These are phyloP conservation scores for Chalciporus pseudorubinellus DNA, from an alignment of 768 basidiomycete genomes.

Conservation along the genomic window DNA sequence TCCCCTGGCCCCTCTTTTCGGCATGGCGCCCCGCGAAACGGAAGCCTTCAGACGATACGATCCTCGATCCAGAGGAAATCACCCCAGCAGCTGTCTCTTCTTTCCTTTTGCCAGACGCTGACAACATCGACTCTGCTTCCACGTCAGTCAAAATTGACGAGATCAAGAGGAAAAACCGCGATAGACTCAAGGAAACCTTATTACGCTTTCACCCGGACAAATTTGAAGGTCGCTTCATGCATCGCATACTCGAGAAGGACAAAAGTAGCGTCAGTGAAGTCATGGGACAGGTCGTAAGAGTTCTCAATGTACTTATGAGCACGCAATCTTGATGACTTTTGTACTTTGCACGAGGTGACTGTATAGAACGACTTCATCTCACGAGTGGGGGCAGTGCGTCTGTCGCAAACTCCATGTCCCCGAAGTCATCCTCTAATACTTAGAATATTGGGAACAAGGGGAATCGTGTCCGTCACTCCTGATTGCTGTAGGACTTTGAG, in stretches of 20 bases:
- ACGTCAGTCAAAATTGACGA: conserved; percentile 18
- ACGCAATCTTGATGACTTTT: conserved; percentile 10
- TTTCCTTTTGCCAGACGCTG: conserved; percentile 48
- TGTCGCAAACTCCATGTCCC: too few species aligned
- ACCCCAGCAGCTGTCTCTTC: conserved; percentile 52
- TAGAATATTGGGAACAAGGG: too few species aligned
- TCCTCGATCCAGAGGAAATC: conserved; percentile 45
- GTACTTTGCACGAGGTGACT: background rate
- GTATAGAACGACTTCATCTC: background rate
- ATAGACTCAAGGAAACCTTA: conserved; percentile 64
- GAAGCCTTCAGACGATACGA: conserved; percentile 9
- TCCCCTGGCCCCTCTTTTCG: conserved; percentile 70
- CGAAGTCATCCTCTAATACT: too few species aligned
- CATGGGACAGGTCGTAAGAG: conserved; percentile 61
- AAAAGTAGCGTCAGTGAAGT: conserved; percentile 52
- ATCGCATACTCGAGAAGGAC: conserved; percentile 46
- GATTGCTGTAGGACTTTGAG: too few species aligned
- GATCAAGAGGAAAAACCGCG: conserved; percentile 48
- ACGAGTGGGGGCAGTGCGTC: background rate
- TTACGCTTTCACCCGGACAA: conserved; percentile 81
- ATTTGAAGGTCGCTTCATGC: conserved; percentile 72
- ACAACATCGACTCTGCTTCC: background rate
- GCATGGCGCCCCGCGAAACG: conserved; percentile 25
- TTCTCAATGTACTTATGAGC: conserved; percentile 55
- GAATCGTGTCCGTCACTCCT: too few species aligned